Evolutionary conservation across 352 stramenopile species (phyloP).

Genomic region (Phytopythium chamaehyphon): DNA sequence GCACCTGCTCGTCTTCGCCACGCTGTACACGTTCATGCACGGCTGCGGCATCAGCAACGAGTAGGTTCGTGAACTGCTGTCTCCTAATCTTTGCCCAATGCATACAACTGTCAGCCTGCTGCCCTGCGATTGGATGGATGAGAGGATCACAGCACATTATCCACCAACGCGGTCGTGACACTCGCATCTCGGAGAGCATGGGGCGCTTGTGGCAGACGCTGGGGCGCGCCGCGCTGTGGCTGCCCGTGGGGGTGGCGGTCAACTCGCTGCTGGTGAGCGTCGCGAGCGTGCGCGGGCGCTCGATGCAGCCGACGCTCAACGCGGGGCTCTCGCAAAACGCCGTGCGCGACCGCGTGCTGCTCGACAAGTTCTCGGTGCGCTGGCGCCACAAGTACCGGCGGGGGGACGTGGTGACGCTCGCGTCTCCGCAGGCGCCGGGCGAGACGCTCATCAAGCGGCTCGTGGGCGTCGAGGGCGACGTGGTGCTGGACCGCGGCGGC

Average conservation of each 20-base stretch:
- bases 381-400: constrained; percentile 54
- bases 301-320: constrained; percentile 83
- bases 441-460: constrained; percentile 79
- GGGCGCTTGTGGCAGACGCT: constrained; percentile 53
- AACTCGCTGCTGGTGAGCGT: constrained; percentile 71
- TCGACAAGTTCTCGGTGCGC: constrained; percentile 86
- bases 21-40: constrained; percentile 87
- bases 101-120: background rate
- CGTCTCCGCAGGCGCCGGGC: constrained; percentile 47
- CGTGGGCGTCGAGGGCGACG: constrained; percentile 69
- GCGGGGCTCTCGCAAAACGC: constrained; percentile 56
- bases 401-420: constrained; percentile 79
- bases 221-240: constrained; percentile 63
- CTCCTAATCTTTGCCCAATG: background rate
- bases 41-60: constrained; percentile 77
- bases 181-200: constrained; percentile 14
- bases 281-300: constrained; percentile 72
- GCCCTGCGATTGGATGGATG: too few relatives aligned
- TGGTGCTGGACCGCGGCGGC: constrained; percentile 49
- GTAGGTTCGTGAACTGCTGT: too few relatives aligned
- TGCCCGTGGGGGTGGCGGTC: constrained; percentile 74
- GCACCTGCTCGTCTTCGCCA: constrained; percentile 82
- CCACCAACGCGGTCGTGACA: too few relatives aligned
- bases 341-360: constrained; percentile 74
- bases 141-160: too few relatives aligned